These are phyloP conservation scores for Bremia lactucae DNA, from an alignment of 352 stramenopile species.

Conservation along the genomic window DNA sequence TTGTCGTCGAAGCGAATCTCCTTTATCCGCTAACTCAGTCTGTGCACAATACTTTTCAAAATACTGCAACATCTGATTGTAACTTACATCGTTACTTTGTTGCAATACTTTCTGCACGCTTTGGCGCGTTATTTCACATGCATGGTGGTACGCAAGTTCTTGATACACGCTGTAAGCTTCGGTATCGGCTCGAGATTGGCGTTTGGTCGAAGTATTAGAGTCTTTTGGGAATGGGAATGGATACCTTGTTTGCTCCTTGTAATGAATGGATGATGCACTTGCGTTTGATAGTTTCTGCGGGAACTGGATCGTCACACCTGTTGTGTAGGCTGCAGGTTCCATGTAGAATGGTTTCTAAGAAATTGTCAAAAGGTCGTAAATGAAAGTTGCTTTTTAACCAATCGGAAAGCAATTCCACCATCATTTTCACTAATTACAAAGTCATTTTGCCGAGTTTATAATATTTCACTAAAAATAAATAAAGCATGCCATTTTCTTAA, in stretches of 20 bases:
- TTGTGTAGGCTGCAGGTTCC: conserved; percentile 39
- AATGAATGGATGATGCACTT: neutral
- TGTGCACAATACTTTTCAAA: conserved; percentile 40
- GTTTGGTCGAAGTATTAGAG: neutral
- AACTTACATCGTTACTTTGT: conserved; percentile 58
- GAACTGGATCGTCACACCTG: conserved; percentile 42
- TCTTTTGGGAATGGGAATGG: conserved; percentile 19
- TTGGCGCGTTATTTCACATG: conserved; percentile 36
- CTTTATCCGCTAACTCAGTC: neutral
- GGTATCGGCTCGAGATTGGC: conserved; percentile 13
- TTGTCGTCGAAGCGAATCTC: conserved; percentile 5
- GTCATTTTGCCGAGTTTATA: no score
- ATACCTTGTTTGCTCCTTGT: neutral
- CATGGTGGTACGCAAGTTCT: conserved; percentile 59
- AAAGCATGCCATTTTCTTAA: no score
- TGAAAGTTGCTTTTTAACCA: no score
- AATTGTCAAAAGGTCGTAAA: no score
- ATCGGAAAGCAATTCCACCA: no score
- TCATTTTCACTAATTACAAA: conserved; percentile 6
- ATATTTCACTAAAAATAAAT: no score
- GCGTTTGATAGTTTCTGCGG: conserved; percentile 6
- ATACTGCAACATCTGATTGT: conserved; percentile 48
- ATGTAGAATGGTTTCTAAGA: conserved; percentile 18
- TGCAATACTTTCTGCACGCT: conserved; percentile 49
- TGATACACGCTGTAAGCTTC: conserved; percentile 38